These are phyloP conservation scores for Porogramme epimiltina DNA, from an alignment of 1,284 basidiomycete species.

Conservation along the genomic window DNA sequence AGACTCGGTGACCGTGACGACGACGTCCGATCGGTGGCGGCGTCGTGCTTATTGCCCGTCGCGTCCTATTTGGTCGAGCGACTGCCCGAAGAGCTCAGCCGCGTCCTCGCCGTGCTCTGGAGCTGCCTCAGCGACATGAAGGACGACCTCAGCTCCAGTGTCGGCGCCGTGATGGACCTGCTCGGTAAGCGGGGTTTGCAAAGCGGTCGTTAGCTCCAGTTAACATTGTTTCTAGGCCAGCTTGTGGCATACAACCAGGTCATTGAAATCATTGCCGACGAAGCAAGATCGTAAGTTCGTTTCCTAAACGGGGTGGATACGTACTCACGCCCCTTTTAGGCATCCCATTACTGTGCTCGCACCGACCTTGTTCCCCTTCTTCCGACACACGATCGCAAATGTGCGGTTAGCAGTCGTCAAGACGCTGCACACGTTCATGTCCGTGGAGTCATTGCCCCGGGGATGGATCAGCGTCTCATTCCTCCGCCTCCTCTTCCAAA, in stretches of 20 bases:
- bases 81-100: conserved; percentile 72
- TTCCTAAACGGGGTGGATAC: neutral
- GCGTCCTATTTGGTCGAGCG: conserved; percentile 78
- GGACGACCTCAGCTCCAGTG: conserved; percentile 96
- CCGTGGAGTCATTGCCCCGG: conserved; percentile 71
- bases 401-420: conserved; percentile 94
- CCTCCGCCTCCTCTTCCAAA: conserved; percentile 90
- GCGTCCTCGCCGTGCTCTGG: conserved; percentile 88
- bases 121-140: conserved; percentile 90
- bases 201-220: conserved; percentile 26
- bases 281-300: conserved; percentile 62
- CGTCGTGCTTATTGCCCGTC: conserved; percentile 89
- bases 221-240: conserved; percentile 64
- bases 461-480: conserved; percentile 86
- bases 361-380: conserved; percentile 92
- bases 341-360: conserved; percentile 80
- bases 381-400: conserved; percentile 94
- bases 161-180: conserved; percentile 97
- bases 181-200: no score
- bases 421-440: conserved; percentile 87
- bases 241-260: conserved; percentile 83
- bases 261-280: conserved; percentile 73
- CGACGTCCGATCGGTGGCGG: conserved; percentile 95
- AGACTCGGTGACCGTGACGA: conserved; percentile 93
- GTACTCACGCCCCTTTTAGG: conserved; percentile 39